These are phyloP conservation scores for Tricholoma hemisulphureum DNA, from an alignment of 768 basidiomycete genomes.

Conservation along the genomic window DNA sequence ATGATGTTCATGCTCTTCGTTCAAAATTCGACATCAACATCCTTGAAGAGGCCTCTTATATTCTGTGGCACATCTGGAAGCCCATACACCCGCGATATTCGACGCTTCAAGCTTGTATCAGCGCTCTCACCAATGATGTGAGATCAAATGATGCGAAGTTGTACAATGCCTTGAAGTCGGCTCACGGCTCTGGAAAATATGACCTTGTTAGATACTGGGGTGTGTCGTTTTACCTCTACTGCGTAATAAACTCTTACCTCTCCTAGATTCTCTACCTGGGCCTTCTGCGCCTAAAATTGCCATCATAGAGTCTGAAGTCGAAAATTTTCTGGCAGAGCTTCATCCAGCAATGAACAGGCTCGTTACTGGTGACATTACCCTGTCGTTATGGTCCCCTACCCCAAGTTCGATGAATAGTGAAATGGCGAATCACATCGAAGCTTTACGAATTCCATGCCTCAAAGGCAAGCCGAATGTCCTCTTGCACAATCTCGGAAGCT, in stretches of 20 bases:
- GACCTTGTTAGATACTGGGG: conserved; percentile 33
- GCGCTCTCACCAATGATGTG: conserved; percentile 28
- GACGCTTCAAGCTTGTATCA: conserved; percentile 33
- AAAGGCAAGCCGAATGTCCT: conserved; percentile 42
- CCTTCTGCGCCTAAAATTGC: conserved; percentile 15
- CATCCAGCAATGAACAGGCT: conserved; percentile 31
- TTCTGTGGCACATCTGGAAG: conserved; percentile 42
- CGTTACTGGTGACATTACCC: conserved; percentile 30
- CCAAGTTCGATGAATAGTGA: conserved; percentile 18
- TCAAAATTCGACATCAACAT: conserved; percentile 37
- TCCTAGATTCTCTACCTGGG: conserved; percentile 4
- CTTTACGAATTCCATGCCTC: conserved; percentile 33
- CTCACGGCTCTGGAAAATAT: conserved; percentile 29
- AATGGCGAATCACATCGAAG: conserved; percentile 25
- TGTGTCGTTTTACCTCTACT: conserved; percentile 1
- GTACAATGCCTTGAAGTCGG: conserved; percentile 33
- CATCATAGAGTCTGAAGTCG: conserved; percentile 15
- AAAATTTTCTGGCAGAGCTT: conserved; percentile 25
- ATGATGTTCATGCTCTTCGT: conserved; percentile 26
- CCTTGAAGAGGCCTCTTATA: conserved; percentile 39
- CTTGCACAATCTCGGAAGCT: conserved; percentile 42
- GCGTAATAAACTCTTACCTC: background rate
- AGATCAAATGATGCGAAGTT: conserved; percentile 31
- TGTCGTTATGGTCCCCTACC: conserved; percentile 33
- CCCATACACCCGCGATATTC: conserved; percentile 27